These are phyloP conservation scores for Limonomyces culmigenus DNA, from an alignment of 1,284 basidiomycete genomes.

Conservation along the genomic window DNA sequence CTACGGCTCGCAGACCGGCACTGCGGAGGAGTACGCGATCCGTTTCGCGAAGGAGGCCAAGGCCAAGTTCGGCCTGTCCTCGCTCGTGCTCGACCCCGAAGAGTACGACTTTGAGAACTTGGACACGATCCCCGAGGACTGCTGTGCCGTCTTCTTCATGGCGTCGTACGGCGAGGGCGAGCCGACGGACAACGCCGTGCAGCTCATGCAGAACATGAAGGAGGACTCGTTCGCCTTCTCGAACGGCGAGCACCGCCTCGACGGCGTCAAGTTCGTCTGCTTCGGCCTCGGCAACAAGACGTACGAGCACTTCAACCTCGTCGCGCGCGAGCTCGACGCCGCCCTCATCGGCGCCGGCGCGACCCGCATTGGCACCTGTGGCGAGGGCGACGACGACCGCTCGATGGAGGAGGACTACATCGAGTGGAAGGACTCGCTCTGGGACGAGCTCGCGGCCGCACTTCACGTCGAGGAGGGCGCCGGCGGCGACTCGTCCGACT, in stretches of 20 bases:
- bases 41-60: constrained; percentile 90
- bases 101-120: constrained; percentile 97
- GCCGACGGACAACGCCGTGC: constrained; percentile 96
- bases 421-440: constrained; percentile 99
- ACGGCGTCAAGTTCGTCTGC: constrained; percentile 87
- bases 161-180: constrained; percentile 98
- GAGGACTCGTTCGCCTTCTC: constrained; percentile 80
- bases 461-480: constrained; percentile 92
- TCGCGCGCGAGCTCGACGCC: constrained; percentile 69
- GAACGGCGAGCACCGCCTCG: constrained; percentile 60
- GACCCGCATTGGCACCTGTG: constrained; percentile 74
- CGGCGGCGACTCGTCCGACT: constrained; percentile 91
- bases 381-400: constrained; percentile 98
- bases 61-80: constrained; percentile 82
- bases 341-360: constrained; percentile 71
- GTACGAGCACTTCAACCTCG: constrained; percentile 91
- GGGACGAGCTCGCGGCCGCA: constrained; percentile 68
- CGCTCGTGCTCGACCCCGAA: constrained; percentile 89
- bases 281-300: constrained; percentile 94
- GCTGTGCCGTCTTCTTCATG: constrained; percentile 85
- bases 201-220: constrained; percentile 82
- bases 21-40: constrained; percentile 91
- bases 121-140: constrained; percentile 78
- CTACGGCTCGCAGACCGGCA: constrained; percentile 93
- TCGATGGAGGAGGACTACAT: constrained; percentile 99